Evolutionary conservation across 352 stramenopile genomes (phyloP), one percentile per base, ranked within the genome.

Genomic region (Globisporangium nodosum): DNA sequence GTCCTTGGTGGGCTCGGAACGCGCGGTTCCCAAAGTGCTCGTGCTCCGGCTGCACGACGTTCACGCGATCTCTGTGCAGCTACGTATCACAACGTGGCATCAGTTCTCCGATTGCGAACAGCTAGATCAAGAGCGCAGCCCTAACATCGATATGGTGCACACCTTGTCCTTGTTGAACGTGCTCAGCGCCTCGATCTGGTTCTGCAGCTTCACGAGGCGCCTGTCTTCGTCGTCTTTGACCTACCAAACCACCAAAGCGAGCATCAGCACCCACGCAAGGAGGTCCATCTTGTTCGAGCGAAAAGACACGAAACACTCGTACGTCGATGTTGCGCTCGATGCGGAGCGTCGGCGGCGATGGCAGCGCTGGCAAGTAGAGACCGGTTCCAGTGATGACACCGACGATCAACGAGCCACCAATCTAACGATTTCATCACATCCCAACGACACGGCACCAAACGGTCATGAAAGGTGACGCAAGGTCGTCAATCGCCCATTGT

Each of bases 271-370:
- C 4, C 45, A 15, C 5, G 3, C 5, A 18, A 13, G 9, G 15
- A 24, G n/a, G 18, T 15, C 45, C 8, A 42, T 58, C 48, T 1
- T 59, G 51, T 65, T 4, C n/a, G 54, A 37, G 4, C 3, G 35
- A 35, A 11, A 49, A 24, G 9, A 37, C 35, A 18, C 30, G 2
- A 5, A 24, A 62, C 74, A 18, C 13, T 43, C 45, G 63, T 52
- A 97, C 91, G 61, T 93, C 93, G 61, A 98, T 98, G 37, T 96
- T 98, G 63, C 92, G 78, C 56, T 94, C 90, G 55, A 99, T 98
- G 24, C 92, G 82, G 20, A 99, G 74, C 18, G 90, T 87, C 47
- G 93, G 87, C 0, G 96, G 96, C 46, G 89, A 81, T 40, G 97
- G 97, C 54, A 99, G 92, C 8, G 96, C 96, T 43, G 97, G 96